These are phyloP conservation scores for Neurospora pannonica DNA, from an alignment of 495 filamentous ascomycete genomes.

Conservation along the genomic window DNA sequence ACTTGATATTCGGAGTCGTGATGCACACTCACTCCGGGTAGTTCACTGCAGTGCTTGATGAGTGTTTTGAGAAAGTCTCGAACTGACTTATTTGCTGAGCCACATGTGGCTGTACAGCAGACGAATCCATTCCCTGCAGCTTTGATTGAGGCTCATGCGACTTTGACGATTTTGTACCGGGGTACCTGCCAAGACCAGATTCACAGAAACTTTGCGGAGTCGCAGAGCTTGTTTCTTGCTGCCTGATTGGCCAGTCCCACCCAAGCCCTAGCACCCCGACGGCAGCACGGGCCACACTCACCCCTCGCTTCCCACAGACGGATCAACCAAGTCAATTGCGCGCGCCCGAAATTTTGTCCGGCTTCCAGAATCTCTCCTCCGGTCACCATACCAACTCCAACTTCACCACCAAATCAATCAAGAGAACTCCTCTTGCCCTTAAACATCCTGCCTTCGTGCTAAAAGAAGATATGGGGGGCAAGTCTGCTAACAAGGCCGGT, in stretches of 20 bases:
- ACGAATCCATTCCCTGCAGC: background rate
- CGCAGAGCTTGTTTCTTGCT: background rate
- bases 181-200: background rate
- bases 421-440: constrained; percentile 55
- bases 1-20: background rate
- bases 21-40: background rate
- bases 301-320: constrained; percentile 13
- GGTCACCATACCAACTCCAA: constrained; percentile 7
- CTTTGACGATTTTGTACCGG: background rate
- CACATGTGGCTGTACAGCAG: constrained; percentile 12
- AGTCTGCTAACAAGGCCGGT: constrained; percentile 80
- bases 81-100: constrained; percentile 4
- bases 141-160: background rate
- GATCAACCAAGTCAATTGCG: constrained; percentile 14
- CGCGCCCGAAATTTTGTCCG: constrained; percentile 14
- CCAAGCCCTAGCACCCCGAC: constrained; percentile 21
- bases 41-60: background rate
- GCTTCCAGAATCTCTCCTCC: constrained; percentile 11
- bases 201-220: background rate
- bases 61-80: background rate
- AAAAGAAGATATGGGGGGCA: constrained; percentile 99
- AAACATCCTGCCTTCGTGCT: constrained; percentile 90
- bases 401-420: constrained; percentile 8
- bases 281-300: constrained; percentile 4
- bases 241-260: constrained; percentile 12